Evolutionary conservation across 345 rosid genomes (phyloP).

Genomic region (Eucalyptus urophylla): DNA sequence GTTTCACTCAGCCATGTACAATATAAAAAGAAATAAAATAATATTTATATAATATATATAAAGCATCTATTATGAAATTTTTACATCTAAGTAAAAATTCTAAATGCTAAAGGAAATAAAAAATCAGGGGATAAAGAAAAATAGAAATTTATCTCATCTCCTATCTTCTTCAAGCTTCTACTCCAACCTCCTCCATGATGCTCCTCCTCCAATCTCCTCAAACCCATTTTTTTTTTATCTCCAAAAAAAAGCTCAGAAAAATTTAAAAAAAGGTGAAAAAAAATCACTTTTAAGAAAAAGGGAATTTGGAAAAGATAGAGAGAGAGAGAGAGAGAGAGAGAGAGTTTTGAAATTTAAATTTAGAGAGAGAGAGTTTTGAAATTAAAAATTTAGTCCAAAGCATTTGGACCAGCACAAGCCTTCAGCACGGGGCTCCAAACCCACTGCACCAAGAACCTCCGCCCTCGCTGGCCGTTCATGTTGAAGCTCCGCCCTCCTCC

Average conservation of each 20-base stretch:
- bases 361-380: neutral
- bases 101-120: neutral
- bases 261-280: neutral
- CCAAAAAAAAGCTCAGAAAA: neutral
- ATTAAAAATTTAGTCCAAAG: slow-evolving; percentile 29
- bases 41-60: neutral
- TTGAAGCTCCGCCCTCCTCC: slow-evolving; percentile 48
- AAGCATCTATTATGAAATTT: neutral
- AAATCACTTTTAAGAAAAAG: neutral
- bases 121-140: neutral
- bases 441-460: slow-evolving; percentile 87
- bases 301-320: neutral
- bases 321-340: neutral
- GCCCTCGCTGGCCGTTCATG: slow-evolving; percentile 59
- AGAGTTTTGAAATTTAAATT: neutral
- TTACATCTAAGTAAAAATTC: neutral
- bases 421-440: slow-evolving; percentile 70
- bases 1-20: neutral
- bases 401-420: slow-evolving; percentile 84
- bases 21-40: neutral
- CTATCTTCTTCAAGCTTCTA: neutral
- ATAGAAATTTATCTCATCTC: neutral
- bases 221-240: neutral
- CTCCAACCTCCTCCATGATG: neutral
- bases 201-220: neutral